Percentiles rank a stretch among this genome's conserved stretches.
These are phyloP conservation scores for Penicillium paradoxum DNA, from an alignment of 495 filamentous ascomycete species.

Conservation along the genomic window DNA sequence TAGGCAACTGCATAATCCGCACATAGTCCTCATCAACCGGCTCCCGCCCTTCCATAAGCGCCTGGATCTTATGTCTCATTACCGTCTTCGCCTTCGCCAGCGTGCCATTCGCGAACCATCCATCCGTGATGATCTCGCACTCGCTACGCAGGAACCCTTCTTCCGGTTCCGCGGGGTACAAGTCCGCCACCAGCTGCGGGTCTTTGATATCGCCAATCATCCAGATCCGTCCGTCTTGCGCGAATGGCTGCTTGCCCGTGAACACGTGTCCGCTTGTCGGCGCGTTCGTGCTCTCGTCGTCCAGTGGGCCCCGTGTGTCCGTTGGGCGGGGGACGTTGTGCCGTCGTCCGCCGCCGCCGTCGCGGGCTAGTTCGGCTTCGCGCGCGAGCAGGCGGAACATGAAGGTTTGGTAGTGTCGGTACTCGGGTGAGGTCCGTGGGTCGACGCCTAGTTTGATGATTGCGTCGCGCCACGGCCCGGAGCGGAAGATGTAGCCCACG, in stretches of 20 bases:
- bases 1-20: slow-evolving; percentile 39
- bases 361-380: slow-evolving; percentile 76
- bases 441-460: slow-evolving; percentile 81
- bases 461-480: slow-evolving; percentile 85
- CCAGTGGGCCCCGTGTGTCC: not conserved
- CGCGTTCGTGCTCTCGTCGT: not conserved
- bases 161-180: slow-evolving; percentile 21
- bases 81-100: slow-evolving; percentile 75
- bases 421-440: slow-evolving; percentile 67
- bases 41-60: slow-evolving; percentile 36
- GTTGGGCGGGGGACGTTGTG: slow-evolving; percentile 21
- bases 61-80: slow-evolving; percentile 73
- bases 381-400: slow-evolving; percentile 71
- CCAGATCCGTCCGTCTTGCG: slow-evolving; percentile 77
- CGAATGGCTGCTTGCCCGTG: slow-evolving; percentile 60
- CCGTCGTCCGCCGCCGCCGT: slow-evolving; percentile 59
- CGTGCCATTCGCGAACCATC: slow-evolving; percentile 77
- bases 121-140: slow-evolving; percentile 59
- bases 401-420: slow-evolving; percentile 78
- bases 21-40: slow-evolving; percentile 49
- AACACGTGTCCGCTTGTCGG: slow-evolving; percentile 59
- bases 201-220: slow-evolving; percentile 91
- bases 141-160: slow-evolving; percentile 33
- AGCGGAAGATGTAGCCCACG: slow-evolving; percentile 81
- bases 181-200: slow-evolving; percentile 30